Evolutionary conservation across 225 moss, liverwort and hornwort species (phyloP).

Genomic region (Bryoerythrophyllum caledonicum): DNA sequence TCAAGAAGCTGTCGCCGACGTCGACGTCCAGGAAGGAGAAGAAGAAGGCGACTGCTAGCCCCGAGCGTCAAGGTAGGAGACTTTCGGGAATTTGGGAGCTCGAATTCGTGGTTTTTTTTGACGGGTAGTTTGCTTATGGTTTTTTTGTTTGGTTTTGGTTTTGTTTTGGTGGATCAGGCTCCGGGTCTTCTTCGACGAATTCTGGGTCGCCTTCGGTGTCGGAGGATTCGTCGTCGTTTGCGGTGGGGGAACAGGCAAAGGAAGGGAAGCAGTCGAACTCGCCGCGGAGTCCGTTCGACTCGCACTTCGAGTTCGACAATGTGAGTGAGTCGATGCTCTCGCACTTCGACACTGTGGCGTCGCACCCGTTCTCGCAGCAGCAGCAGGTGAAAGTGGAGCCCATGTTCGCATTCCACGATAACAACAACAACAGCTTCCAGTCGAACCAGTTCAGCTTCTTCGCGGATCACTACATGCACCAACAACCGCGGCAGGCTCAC

Average conservation of each 20-base stretch:
- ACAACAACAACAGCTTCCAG: not conserved
- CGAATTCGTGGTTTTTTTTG: not conserved
- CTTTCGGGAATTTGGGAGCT: not conserved
- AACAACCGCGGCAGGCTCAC: not conserved
- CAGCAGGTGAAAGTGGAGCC: conserved; percentile 38
- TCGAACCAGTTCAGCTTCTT: conserved; percentile 15
- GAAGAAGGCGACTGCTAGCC: not conserved
- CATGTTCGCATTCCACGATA: conserved; percentile 18
- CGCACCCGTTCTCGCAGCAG: conserved; percentile 11
- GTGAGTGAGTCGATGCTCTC: conserved; percentile 25
- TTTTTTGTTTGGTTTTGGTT: too few relatives aligned
- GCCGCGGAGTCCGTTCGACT: conserved; percentile 29
- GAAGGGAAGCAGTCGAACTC: conserved; percentile 33
- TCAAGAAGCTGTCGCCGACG: conserved; percentile 9
- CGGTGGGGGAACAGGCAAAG: not conserved
- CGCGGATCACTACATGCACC: conserved; percentile 10
- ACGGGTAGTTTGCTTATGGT: not conserved
- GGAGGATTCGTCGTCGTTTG: conserved; percentile 23
- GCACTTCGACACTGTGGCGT: conserved; percentile 14
- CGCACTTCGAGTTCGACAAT: conserved; percentile 33
- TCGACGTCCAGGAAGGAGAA: not conserved
- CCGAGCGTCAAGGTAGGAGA: conserved; percentile 32
- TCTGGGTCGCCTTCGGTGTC: conserved; percentile 31
- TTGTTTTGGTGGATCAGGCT: conserved; percentile 2
- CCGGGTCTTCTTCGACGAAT: conserved; percentile 10